Percentiles rank a stretch among this genome's conserved stretches.
These are phyloP conservation scores for Penicillium palitans DNA, from an alignment of 2,329 filamentous ascomycete species.

Conservation along the genomic window DNA sequence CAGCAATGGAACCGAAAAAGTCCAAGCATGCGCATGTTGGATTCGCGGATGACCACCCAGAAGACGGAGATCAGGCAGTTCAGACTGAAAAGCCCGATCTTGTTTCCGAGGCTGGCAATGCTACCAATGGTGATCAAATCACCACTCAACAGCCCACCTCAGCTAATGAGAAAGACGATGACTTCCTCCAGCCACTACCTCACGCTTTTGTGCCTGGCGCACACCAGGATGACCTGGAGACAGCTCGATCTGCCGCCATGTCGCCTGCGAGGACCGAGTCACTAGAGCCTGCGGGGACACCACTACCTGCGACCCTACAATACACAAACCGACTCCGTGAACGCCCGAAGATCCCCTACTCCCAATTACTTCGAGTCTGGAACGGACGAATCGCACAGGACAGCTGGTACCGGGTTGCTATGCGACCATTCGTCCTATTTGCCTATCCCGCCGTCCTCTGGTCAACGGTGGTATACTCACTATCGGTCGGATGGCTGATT, in stretches of 20 bases:
- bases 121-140: slow-evolving; percentile 4
- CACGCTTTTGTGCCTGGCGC: slow-evolving; percentile 4
- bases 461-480: slow-evolving; percentile 80
- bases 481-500: slow-evolving; percentile 92
- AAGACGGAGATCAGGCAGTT: slow-evolving; percentile 21
- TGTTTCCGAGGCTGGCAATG: background rate
- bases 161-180: slow-evolving; percentile 18
- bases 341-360: slow-evolving; percentile 68
- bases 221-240: slow-evolving; percentile 33
- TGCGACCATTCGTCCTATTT: slow-evolving; percentile 81
- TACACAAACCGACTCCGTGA: slow-evolving; percentile 73
- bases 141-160: slow-evolving; percentile 2
- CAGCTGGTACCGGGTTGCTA: slow-evolving; percentile 73
- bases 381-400: slow-evolving; percentile 77
- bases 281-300: slow-evolving; percentile 25
- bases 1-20: slow-evolving; percentile 23
- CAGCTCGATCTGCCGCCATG: slow-evolving; percentile 18
- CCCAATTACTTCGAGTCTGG: slow-evolving; percentile 72
- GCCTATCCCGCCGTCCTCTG: slow-evolving; percentile 87
- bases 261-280: slow-evolving; percentile 38
- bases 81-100: slow-evolving; percentile 11
- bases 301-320: slow-evolving; percentile 32
- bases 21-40: slow-evolving; percentile 55
- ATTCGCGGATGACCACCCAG: slow-evolving; percentile 48
- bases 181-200: slow-evolving; percentile 14